Conservation (phyloP, 2,329 filamentous ascomycete genomes). For the Tolypocladium endophyticum region DNA sequence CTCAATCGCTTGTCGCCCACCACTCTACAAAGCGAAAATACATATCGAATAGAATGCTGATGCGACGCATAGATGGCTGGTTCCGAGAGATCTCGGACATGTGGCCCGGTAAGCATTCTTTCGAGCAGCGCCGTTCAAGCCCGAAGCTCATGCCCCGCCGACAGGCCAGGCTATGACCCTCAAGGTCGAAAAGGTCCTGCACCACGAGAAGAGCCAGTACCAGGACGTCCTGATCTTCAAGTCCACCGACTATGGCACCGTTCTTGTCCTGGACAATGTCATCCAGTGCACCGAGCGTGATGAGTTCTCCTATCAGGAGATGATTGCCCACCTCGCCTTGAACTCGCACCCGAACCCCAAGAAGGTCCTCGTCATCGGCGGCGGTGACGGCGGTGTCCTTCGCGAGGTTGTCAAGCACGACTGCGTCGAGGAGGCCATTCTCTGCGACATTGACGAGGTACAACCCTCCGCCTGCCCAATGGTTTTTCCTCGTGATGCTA, state of each 20-base stretch:
- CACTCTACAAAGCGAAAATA: not conserved
- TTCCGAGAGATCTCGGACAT: conserved; percentile 98
- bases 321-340: conserved; percentile 98
- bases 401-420: conserved; percentile 99
- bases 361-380: conserved; percentile 96
- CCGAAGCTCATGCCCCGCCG: conserved; percentile 2
- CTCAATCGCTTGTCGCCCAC: not conserved
- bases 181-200: conserved; percentile 92
- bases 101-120: conserved; percentile 61
- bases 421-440: conserved; percentile 85
- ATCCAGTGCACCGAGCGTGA: conserved; percentile 98
- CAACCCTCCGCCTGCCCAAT: conserved; percentile 31
- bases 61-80: conserved; percentile 72
- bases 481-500: not conserved
- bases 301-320: conserved; percentile 99
- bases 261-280: conserved; percentile 95
- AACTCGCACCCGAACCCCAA: conserved; percentile 97
- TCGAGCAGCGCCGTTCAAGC: not conserved
- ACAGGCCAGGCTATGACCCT: conserved; percentile 93
- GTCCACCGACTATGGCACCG: conserved; percentile 91
- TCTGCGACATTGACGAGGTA: conserved; percentile 97
- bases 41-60: not conserved
- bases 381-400: conserved; percentile 93
- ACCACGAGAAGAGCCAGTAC: conserved; percentile 99
- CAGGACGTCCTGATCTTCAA: conserved; percentile 99